Conservation (phyloP, 345 rosid genomes). For the Bruguiera parviflora region DNA sequence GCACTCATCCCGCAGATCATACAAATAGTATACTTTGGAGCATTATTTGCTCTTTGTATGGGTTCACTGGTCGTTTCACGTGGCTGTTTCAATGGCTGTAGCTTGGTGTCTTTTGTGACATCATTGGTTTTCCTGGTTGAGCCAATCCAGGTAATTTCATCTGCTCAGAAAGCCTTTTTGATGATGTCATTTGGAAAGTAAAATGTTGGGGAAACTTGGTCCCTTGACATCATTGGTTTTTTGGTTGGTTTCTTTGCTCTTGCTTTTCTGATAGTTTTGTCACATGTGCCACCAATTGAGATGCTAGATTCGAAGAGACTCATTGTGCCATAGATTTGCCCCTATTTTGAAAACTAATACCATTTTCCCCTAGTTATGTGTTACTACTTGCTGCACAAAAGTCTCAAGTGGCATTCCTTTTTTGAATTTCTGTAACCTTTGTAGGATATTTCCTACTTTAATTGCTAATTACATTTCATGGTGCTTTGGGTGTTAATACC, state of each 20-base stretch:
- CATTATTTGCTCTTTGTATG: constrained; percentile 52
- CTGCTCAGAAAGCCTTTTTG: constrained; percentile 6
- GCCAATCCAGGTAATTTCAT: constrained; percentile 70
- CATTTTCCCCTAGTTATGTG: too few relatives aligned
- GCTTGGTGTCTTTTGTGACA: constrained; percentile 71
- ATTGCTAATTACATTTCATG: neutral
- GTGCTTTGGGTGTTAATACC: constrained; percentile 23
- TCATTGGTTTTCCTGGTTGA: constrained; percentile 79
- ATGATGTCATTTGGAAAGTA: too few relatives aligned
- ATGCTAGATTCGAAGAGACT: too few relatives aligned
- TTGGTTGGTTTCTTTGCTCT: neutral
- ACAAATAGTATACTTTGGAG: constrained; percentile 72
- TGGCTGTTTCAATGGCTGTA: constrained; percentile 58
- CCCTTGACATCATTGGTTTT: too few relatives aligned
- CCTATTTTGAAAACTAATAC: too few relatives aligned
- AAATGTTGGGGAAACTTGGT: too few relatives aligned
- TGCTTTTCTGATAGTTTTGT: too few relatives aligned
- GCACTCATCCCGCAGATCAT: constrained; percentile 79
- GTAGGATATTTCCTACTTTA: neutral
- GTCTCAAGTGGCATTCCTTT: neutral
- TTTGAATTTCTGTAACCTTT: constrained; percentile 5
- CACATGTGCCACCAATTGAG: too few relatives aligned
- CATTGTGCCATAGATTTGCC: too few relatives aligned
- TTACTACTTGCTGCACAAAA: neutral
- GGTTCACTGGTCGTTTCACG: constrained; percentile 70